These are phyloP conservation scores for Pseudopyricularia cyperi DNA, from an alignment of 2,329 filamentous ascomycete species.

Conservation along the genomic window DNA sequence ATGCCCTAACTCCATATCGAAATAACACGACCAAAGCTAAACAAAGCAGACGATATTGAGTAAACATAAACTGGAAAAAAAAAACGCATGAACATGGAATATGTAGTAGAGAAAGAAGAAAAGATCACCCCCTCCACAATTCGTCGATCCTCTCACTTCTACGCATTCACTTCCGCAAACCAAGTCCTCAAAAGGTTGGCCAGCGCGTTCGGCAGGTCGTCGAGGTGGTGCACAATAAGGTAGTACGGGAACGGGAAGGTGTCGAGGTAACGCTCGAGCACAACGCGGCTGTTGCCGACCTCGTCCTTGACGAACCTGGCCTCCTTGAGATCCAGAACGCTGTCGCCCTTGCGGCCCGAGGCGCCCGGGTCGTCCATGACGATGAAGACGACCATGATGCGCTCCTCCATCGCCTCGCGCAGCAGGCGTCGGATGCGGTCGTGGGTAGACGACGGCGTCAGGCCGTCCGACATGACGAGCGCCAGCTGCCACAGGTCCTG, in stretches of 20 bases:
- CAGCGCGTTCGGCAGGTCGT: constrained; percentile 79
- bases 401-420: constrained; percentile 77
- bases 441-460: constrained; percentile 73
- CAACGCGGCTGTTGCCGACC: constrained; percentile 50
- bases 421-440: constrained; percentile 71
- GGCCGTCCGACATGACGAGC: constrained; percentile 83
- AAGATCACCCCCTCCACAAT: no score
- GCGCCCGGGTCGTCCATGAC: constrained; percentile 60
- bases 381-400: constrained; percentile 97
- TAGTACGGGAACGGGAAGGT: constrained; percentile 97
- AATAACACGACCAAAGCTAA: no score
- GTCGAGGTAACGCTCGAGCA: constrained; percentile 85
- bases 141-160: not conserved
- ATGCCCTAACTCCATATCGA: no score
- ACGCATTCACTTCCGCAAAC: constrained; percentile 64
- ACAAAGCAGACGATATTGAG: no score
- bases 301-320: constrained; percentile 65
- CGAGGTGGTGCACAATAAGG: constrained; percentile 81
- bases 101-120: not conserved
- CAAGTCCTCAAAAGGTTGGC: constrained; percentile 84
- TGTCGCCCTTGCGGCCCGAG: constrained; percentile 23
- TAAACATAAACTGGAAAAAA: not conserved
- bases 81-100: not conserved
- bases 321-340: constrained; percentile 79
- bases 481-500: constrained; percentile 89